phyloP scores from a whole-genome alignment of 805 yeast genomes.

The Tetrapisispora namnaoensis region DNA sequence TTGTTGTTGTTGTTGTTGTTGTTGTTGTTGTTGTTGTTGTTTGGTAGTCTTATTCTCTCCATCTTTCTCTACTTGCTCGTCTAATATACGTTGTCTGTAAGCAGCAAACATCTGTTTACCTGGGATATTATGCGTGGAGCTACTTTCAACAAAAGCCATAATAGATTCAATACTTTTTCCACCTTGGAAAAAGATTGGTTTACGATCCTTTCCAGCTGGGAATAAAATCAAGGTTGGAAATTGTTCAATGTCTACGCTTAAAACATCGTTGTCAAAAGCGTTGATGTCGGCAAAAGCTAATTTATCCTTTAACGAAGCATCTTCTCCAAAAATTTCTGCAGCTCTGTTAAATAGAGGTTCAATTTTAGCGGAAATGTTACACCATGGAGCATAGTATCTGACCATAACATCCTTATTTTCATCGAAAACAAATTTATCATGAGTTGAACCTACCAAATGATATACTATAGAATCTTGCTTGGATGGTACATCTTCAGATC shows the following conservation, averaged over 20 bases:
- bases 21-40: conserved; percentile 7
- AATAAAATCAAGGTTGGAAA: conserved; percentile 88
- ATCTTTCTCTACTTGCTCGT: conserved; percentile 10
- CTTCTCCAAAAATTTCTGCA: conserved; percentile 53
- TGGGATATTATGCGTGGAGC: conserved; percentile 55
- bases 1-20: not conserved
- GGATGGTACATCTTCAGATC: conserved; percentile 81
- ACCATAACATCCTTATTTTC: conserved; percentile 62
- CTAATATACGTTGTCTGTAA: conserved; percentile 12
- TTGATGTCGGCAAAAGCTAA: conserved; percentile 80
- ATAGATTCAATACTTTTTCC: conserved; percentile 67
- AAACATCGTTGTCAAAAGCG: conserved; percentile 81
- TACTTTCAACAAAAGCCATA: conserved; percentile 57
- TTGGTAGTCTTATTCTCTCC: conserved; percentile 4
- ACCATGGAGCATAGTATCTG: conserved; percentile 96
- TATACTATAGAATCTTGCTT: conserved; percentile 65
- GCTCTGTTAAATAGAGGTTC: conserved; percentile 87
- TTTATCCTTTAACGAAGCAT: conserved; percentile 37
- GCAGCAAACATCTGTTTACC: conserved; percentile 32
- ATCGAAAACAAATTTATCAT: conserved; percentile 55
- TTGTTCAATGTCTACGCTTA: conserved; percentile 65
- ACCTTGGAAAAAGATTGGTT: conserved; percentile 57
- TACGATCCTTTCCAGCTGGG: conserved; percentile 73
- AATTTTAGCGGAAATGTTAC: conserved; percentile 90
- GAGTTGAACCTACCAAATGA: conserved; percentile 77